Percentiles rank a stretch among this genome's conserved stretches.
Evolutionary conservation across 2,329 filamentous ascomycete genomes (phyloP).

Genomic region (Hymenoscyphus linearis): DNA sequence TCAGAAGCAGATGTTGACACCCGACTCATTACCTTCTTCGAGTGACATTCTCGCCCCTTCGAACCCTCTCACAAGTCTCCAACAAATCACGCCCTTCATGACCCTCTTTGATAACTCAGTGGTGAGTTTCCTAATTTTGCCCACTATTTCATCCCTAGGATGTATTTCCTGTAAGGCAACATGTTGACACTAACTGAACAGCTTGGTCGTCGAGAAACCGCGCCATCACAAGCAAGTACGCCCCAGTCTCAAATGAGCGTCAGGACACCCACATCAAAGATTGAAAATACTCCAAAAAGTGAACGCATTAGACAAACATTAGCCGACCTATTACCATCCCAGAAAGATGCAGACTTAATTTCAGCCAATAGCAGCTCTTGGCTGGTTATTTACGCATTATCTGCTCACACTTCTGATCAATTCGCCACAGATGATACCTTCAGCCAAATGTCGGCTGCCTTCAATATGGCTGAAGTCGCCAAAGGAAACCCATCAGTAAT

Average conservation of each 20-base stretch:
- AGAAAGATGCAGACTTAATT: constrained; percentile 26
- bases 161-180: neutral
- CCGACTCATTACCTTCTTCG: constrained; percentile 22
- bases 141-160: neutral
- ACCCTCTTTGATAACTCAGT: constrained; percentile 29
- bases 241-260: constrained; percentile 17
- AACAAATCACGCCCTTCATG: constrained; percentile 22
- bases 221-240: constrained; percentile 18
- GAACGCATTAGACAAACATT: constrained; percentile 28
- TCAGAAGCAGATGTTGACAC: constrained; percentile 24
- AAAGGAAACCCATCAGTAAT: constrained; percentile 25
- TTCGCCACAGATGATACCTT: constrained; percentile 2
- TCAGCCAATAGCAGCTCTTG: constrained; percentile 22
- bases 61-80: constrained; percentile 8
- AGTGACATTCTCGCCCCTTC: constrained; percentile 25
- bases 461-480: constrained; percentile 21
- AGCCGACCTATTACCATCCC: constrained; percentile 27
- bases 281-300: constrained; percentile 16
- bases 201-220: constrained; percentile 24
- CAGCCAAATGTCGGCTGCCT: constrained; percentile 8
- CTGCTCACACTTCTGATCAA: constrained; percentile 6
- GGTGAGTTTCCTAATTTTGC: constrained; percentile 16
- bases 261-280: constrained; percentile 15
- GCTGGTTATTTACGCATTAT: constrained; percentile 25
- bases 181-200: constrained; percentile 11